Percentiles rank a stretch among this genome's conserved stretches.
Evolutionary conservation across 257 asterid species (phyloP).

Genomic region (Mentha longifolia): DNA sequence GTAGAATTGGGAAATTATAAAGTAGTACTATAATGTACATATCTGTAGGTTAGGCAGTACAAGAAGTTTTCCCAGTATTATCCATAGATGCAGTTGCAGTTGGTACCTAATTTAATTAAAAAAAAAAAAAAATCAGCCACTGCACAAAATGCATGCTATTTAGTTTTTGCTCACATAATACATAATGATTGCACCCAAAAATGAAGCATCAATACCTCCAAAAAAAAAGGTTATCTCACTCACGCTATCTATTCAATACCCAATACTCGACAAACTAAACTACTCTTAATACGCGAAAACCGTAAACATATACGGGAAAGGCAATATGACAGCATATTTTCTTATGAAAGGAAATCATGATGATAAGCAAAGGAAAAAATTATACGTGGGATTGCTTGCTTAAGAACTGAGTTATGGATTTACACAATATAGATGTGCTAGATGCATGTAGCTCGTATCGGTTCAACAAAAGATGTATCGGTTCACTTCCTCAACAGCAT

Average conservation of each 20-base stretch:
- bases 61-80: slow-evolving; percentile 3
- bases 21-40: slow-evolving; percentile 10
- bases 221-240: slow-evolving; percentile 14
- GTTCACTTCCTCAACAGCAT: not conserved
- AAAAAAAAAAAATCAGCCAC: slow-evolving; percentile 30
- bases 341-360: not conserved
- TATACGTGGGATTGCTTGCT: not conserved
- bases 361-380: slow-evolving; percentile 5
- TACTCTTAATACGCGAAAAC: not conserved
- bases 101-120: slow-evolving; percentile 20
- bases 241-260: not conserved
- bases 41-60: slow-evolving; percentile 30
- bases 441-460: not conserved
- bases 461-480: not conserved
- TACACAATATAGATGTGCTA: slow-evolving; percentile 29
- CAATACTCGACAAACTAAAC: slow-evolving; percentile 9
- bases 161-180: slow-evolving; percentile 27
- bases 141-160: slow-evolving; percentile 40
- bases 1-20: slow-evolving; percentile 21
- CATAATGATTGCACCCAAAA: slow-evolving; percentile 15
- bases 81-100: not conserved
- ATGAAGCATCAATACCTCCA: slow-evolving; percentile 13
- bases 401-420: not conserved
- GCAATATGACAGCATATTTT: not conserved
- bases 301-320: not conserved